A percentile compares a stretch with the other conserved stretches of the same genome.
Evolutionary conservation across 352 stramenopile species (phyloP).

Genomic region (Pythium aquatile): DNA sequence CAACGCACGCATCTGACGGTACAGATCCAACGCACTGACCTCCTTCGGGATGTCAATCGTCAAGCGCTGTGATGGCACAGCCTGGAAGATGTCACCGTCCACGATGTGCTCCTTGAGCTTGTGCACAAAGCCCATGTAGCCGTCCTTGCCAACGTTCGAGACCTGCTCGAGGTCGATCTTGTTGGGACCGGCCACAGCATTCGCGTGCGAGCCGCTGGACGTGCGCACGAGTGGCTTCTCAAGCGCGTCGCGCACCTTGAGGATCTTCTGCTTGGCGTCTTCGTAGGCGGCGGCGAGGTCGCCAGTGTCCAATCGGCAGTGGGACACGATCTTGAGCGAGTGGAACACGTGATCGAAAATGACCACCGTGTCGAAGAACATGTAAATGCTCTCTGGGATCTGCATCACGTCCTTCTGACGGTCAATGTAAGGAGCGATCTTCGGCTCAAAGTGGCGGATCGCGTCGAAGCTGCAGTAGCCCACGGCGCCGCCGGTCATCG

Average conservation of each 20-base stretch:
- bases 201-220: slow-evolving; percentile 58
- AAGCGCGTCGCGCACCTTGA: slow-evolving; percentile 55
- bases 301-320: slow-evolving; percentile 67
- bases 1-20: slow-evolving; percentile 86
- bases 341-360: slow-evolving; percentile 91
- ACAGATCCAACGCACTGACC: slow-evolving; percentile 78
- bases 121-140: slow-evolving; percentile 87
- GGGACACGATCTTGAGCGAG: slow-evolving; percentile 88
- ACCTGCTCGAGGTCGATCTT: slow-evolving; percentile 69
- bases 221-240: slow-evolving; percentile 58
- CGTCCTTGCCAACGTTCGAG: slow-evolving; percentile 81
- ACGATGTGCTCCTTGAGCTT: slow-evolving; percentile 89
- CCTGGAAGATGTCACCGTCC: slow-evolving; percentile 90
- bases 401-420: slow-evolving; percentile 75
- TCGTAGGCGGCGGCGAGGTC: slow-evolving; percentile 69
- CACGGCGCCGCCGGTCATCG: slow-evolving; percentile 85
- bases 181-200: slow-evolving; percentile 27
- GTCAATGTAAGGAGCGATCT: slow-evolving; percentile 74
- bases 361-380: slow-evolving; percentile 89
- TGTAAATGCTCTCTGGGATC: slow-evolving; percentile 89
- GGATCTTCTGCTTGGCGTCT: slow-evolving; percentile 71
- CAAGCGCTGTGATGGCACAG: slow-evolving; percentile 82
- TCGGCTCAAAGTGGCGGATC: slow-evolving; percentile 87
- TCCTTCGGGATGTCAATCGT: slow-evolving; percentile 61
- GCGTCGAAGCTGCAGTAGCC: slow-evolving; percentile 89